Conservation (phyloP, 306 rosid genomes). For the Cicer judaicum region DNA sequence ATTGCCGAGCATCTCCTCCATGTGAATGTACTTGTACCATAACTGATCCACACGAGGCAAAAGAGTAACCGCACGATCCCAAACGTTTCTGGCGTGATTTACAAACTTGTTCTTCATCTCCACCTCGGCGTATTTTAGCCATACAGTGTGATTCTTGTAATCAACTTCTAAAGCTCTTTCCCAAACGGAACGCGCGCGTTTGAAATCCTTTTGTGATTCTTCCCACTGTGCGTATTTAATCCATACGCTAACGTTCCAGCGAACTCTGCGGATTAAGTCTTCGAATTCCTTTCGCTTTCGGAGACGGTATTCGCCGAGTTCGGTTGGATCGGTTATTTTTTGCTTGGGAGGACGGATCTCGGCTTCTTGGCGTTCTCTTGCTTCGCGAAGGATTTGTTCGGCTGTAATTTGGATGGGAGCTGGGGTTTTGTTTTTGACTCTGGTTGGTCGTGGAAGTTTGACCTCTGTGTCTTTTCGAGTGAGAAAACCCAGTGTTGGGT, state of each 20-base stretch:
- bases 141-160: constrained; percentile 79
- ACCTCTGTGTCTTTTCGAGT: constrained; percentile 91
- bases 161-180: constrained; percentile 88
- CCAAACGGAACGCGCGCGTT: constrained; percentile 90
- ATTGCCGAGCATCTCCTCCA: constrained; percentile 83
- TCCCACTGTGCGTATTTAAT: constrained; percentile 91
- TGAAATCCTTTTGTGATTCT: constrained; percentile 86
- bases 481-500: constrained; percentile 78
- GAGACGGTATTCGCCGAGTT: constrained; percentile 86
- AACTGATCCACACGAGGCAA: constrained; percentile 84
- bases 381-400: constrained; percentile 92
- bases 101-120: constrained; percentile 95
- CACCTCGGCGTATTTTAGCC: constrained; percentile 92
- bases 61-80: constrained; percentile 85
- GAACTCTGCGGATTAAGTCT: constrained; percentile 78
- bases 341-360: constrained; percentile 91
- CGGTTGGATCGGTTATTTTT: constrained; percentile 74
- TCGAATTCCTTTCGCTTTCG: constrained; percentile 92
- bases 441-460: constrained; percentile 86
- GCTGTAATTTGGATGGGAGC: constrained; percentile 90
- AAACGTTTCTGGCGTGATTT: constrained; percentile 87
- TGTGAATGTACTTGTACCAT: constrained; percentile 89
- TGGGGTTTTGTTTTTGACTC: constrained; percentile 90
- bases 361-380: constrained; percentile 86
- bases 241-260: constrained; percentile 88